phyloP scores from a whole-genome alignment of 2,329 filamentous ascomycete genomes.

The Purpureocillium lavendulum region DNA sequence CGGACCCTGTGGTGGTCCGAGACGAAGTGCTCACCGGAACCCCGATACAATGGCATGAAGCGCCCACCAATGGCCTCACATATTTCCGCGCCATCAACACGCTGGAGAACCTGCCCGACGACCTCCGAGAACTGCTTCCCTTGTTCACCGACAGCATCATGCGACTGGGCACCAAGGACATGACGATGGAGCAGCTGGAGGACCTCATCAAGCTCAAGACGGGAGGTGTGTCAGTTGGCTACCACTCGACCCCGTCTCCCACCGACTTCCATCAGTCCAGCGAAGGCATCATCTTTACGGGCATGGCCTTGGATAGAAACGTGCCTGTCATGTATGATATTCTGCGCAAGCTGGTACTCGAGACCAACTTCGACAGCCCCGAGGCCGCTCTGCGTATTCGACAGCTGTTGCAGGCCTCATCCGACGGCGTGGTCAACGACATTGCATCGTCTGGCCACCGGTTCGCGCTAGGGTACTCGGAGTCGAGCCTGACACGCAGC shows the following conservation, averaged over 20 bases:
- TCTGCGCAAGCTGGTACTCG: conserved; percentile 67
- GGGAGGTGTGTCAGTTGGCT: conserved; percentile 77
- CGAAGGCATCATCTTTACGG: conserved; percentile 78
- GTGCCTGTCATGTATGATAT: conserved; percentile 87
- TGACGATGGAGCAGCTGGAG: conserved; percentile 90
- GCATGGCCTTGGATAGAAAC: conserved; percentile 84
- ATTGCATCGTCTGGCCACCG: conserved; percentile 86
- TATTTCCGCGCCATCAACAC: conserved; percentile 89
- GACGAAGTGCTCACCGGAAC: conserved; percentile 59
- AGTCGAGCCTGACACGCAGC: conserved; percentile 66
- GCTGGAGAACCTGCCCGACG: conserved; percentile 71
- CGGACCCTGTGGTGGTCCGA: conserved; percentile 50
- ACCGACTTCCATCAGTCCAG: conserved; percentile 59
- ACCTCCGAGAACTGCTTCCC: conserved; percentile 76
- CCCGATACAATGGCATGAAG: conserved; percentile 81
- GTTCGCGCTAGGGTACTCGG: conserved; percentile 76
- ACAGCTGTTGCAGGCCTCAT: conserved; percentile 77
- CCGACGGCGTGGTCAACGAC: conserved; percentile 83
- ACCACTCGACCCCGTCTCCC: conserved; percentile 75
- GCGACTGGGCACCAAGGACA: conserved; percentile 80
- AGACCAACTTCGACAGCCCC: conserved; percentile 82
- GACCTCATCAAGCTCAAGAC: conserved; percentile 95
- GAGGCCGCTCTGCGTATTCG: conserved; percentile 75
- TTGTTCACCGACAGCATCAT: conserved; percentile 89
- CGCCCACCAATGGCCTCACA: conserved; percentile 88